phyloP scores from a whole-genome alignment of 306 rosid genomes.

The Quercus parvula region DNA sequence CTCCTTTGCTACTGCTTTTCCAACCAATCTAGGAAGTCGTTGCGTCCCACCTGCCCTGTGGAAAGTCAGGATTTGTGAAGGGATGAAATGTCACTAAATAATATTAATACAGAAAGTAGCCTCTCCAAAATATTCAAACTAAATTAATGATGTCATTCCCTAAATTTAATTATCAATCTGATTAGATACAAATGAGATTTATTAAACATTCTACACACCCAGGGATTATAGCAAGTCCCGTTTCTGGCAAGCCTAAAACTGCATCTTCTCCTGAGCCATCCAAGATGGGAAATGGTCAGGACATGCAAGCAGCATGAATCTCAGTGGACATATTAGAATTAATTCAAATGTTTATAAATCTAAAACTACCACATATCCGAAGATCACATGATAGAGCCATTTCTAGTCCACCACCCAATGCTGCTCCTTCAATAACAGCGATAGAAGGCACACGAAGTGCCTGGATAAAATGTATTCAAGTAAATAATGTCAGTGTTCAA shows the following conservation, averaged over 20 bases:
- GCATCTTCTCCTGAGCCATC: constrained; percentile 67
- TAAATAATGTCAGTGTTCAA: constrained; percentile 17
- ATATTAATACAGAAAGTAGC: neutral
- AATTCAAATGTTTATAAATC: constrained; percentile 4
- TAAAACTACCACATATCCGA: constrained; percentile 80
- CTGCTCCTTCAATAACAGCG: constrained; percentile 90
- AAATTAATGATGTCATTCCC: neutral
- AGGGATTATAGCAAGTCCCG: constrained; percentile 96
- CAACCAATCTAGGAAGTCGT: constrained; percentile 83
- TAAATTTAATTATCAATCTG: neutral
- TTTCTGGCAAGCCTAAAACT: constrained; percentile 85
- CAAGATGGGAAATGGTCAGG: constrained; percentile 22
- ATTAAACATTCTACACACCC: constrained; percentile 53
- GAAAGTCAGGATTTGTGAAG: constrained; percentile 24
- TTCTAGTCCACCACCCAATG: constrained; percentile 97
- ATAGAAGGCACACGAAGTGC: constrained; percentile 68
- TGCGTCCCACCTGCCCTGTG: constrained; percentile 96
- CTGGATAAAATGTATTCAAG: constrained; percentile 38
- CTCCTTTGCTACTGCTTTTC: constrained; percentile 80
- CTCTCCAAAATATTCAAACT: constrained; percentile 4
- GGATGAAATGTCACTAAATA: neutral
- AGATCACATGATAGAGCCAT: constrained; percentile 93
- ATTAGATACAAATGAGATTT: constrained; percentile 10
- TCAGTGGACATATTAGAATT: constrained; percentile 5
- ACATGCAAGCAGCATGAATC: constrained; percentile 12